Percentiles rank a stretch among this genome's conserved stretches.
These are phyloP conservation scores for Tieghemostelium lacteum DNA, from an alignment of 78 protist genomes.

Conservation along the genomic window DNA sequence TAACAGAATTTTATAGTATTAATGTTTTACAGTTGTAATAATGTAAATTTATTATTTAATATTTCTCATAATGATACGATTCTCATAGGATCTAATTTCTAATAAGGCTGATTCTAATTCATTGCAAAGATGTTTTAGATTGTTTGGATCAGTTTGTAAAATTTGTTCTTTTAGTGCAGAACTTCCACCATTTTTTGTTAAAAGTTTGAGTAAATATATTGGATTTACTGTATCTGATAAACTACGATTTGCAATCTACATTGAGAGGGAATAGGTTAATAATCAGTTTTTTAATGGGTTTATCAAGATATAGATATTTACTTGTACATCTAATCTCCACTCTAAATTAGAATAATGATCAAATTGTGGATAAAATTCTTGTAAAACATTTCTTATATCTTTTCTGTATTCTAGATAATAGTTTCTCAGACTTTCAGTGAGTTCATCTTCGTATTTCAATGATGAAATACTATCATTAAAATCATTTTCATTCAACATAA, in stretches of 20 bases:
- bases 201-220: constrained; percentile 54
- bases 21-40: no score
- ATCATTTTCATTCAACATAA: constrained; percentile 61
- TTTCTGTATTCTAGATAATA: constrained; percentile 29
- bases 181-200: constrained; percentile 12
- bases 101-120: constrained; percentile 72
- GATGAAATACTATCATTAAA: constrained; percentile 40
- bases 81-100: constrained; percentile 71
- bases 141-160: constrained; percentile 76
- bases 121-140: constrained; percentile 70
- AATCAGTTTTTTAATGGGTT: not conserved
- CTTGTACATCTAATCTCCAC: constrained; percentile 81
- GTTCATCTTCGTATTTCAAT: constrained; percentile 19
- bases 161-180: constrained; percentile 15
- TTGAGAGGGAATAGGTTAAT: not conserved
- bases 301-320: not conserved
- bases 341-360: constrained; percentile 71
- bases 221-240: constrained; percentile 54
- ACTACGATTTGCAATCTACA: constrained; percentile 63
- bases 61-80: constrained; percentile 75
- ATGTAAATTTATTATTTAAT: constrained; percentile 37
- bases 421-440: not conserved
- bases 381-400: constrained; percentile 57
- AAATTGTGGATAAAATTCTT: constrained; percentile 69
- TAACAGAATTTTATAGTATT: no score